Percentiles rank a stretch among this genome's conserved stretches.
Evolutionary conservation across 148 eudicot species (phyloP).

Genomic region (Vaccinium darrowii): DNA sequence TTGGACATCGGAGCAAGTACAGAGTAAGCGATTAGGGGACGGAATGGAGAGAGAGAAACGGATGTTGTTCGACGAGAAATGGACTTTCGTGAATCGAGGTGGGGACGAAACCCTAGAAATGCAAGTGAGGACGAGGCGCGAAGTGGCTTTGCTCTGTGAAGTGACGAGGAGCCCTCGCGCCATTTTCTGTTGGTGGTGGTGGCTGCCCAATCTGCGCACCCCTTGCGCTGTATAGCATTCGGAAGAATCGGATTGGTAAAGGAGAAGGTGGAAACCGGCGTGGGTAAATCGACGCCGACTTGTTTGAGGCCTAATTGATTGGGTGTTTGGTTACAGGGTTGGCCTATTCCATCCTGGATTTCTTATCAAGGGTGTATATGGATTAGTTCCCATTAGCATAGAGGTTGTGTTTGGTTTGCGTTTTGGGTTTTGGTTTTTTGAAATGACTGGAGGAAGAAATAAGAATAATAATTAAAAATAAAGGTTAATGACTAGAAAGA

Average conservation of each 20-base stretch:
- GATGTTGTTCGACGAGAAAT: not conserved
- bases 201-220: conserved; percentile 10
- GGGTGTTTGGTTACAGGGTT: no score
- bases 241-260: not conserved
- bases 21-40: conserved; percentile 20
- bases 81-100: conserved; percentile 1
- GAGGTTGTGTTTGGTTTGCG: no score
- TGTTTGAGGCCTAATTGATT: no score
- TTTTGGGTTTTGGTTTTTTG: no score
- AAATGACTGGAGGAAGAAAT: no score
- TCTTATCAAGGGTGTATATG: no score
- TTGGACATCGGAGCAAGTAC: conserved; percentile 27
- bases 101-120: conserved; percentile 10
- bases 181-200: not conserved
- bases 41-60: conserved; percentile 22
- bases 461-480: no score
- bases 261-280: not conserved
- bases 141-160: conserved; percentile 10
- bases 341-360: no score
- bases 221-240: conserved; percentile 6
- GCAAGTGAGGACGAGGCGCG: conserved; percentile 17
- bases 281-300: no score
- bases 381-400: no score
- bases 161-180: conserved; percentile 19
- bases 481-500: no score